phyloP scores from a whole-genome alignment of 495 filamentous ascomycete species.

The Penicillium canariense region DNA sequence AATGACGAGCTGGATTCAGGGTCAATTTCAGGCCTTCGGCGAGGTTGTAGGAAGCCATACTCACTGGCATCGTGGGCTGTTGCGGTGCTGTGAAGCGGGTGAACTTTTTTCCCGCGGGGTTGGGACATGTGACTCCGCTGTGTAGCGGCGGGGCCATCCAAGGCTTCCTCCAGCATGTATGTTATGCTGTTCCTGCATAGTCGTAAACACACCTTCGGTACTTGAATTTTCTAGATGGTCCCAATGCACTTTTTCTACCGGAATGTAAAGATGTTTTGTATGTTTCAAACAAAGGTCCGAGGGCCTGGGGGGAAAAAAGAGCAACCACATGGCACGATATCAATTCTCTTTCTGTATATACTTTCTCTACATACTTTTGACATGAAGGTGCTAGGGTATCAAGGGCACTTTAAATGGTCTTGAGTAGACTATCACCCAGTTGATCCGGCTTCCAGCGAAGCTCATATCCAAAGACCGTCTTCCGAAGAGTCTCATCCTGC shows the following conservation, averaged over 20 bases:
- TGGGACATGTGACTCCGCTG: slow-evolving; percentile 32
- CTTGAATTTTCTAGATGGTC: no score
- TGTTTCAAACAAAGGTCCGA: not conserved
- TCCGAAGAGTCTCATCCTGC: slow-evolving; percentile 65
- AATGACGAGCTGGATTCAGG: slow-evolving; percentile 70
- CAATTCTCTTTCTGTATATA: slow-evolving; percentile 13
- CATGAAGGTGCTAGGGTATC: slow-evolving; percentile 25
- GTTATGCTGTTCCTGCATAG: not conserved
- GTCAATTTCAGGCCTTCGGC: not conserved
- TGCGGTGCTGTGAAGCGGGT: slow-evolving; percentile 8
- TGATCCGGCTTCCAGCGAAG: slow-evolving; percentile 45
- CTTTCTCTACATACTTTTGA: slow-evolving; percentile 10
- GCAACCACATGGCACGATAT: not conserved
- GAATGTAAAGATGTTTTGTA: not conserved
- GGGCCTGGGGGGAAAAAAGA: no score
- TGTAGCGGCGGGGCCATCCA: not conserved
- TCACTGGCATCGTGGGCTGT: slow-evolving; percentile 35
- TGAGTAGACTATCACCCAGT: slow-evolving; percentile 15
- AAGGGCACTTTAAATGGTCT: slow-evolving; percentile 14
- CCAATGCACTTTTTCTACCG: not conserved
- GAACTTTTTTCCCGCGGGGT: slow-evolving; percentile 30
- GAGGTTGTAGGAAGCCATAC: slow-evolving; percentile 1
- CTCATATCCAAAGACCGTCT: slow-evolving; percentile 80
- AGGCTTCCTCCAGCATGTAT: not conserved
- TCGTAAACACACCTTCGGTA: not conserved